These are phyloP conservation scores for Fallopia convolvulus DNA, from an alignment of 148 eudicot species.

Conservation along the genomic window DNA sequence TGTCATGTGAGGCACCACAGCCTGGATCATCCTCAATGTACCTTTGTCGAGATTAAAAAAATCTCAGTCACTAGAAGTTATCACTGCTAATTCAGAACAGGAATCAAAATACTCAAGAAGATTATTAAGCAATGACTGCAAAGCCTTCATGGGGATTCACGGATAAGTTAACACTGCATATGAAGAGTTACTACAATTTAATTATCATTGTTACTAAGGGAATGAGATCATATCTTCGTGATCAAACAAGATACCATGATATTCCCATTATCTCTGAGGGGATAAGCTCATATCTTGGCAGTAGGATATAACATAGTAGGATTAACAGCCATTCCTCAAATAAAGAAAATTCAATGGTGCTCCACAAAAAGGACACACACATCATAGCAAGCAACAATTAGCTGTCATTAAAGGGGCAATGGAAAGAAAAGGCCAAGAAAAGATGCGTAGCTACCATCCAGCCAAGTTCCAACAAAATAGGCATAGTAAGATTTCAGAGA, in stretches of 20 bases:
- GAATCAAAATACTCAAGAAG: neutral
- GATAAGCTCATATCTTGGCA: neutral
- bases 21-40: constrained; percentile 71
- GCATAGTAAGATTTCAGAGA: neutral
- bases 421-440: too few species aligned
- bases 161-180: neutral
- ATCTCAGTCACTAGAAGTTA: neutral
- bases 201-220: neutral
- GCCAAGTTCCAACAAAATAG: neutral
- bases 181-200: neutral
- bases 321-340: neutral
- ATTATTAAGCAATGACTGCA: neutral
- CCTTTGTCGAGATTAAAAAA: constrained; percentile 25
- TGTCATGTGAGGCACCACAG: constrained; percentile 89
- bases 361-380: neutral
- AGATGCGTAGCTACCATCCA: neutral
- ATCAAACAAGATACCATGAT: neutral
- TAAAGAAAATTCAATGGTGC: neutral
- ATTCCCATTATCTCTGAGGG: neutral
- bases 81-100: neutral
- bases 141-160: neutral
- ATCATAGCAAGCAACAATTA: neutral
- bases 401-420: neutral
- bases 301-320: neutral
- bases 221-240: neutral